Base-by-base conservation (phyloP, 495 filamentous ascomycete species). In the Bombardia bombarda region DNA sequence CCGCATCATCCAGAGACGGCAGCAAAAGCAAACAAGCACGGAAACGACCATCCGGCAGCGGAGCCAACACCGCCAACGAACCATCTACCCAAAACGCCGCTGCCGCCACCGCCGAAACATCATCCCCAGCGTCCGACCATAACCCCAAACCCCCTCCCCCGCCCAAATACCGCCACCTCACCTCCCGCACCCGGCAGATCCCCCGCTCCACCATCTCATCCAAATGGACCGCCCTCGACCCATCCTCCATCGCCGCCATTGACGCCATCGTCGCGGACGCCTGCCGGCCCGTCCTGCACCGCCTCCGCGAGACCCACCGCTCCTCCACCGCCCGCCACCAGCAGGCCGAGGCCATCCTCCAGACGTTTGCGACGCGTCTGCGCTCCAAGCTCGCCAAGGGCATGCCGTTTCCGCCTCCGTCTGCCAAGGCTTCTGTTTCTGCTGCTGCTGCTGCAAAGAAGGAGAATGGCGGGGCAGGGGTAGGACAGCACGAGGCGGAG, bases 161-260 rank as follows among this genome's bases (percentile, higher is more conserved):
- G 3, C 26, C 47, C 17, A 57, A 56, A 18, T 68, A 67, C 42
- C 57, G 56, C 19, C 64, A 69, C 32, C 56, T 73, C 17, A 42
- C 59, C 6, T 47, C 67, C n/a, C 61, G 51, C 32, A 64, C 65
- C 6, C 66, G 60, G 31, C 53, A 56, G 12, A 60, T 73, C 16
- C 57, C 64, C 13, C 67, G 58, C 18, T 50, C 68, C 9, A 58
- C 63, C 33, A 67, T 73, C 48, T 45, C 63, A 19, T 48, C 63
- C n/a, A 72, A 69, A 43, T 73, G 70, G 70, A 51, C 52, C 9
- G 45, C 65, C 7, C 65, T 73, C 14, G 58, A 65, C 6, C 34
- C 47, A 0, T 49, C 61, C 12, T 61, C 70, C 33, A 45, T 72
- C 37, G 33, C 51, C 14, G 61, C 58, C 36, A 50, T 70, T 13